A percentile compares a stretch with the other conserved stretches of the same genome.
Conservation (phyloP, 768 basidiomycete species). For the Suillus luteus region DNA sequence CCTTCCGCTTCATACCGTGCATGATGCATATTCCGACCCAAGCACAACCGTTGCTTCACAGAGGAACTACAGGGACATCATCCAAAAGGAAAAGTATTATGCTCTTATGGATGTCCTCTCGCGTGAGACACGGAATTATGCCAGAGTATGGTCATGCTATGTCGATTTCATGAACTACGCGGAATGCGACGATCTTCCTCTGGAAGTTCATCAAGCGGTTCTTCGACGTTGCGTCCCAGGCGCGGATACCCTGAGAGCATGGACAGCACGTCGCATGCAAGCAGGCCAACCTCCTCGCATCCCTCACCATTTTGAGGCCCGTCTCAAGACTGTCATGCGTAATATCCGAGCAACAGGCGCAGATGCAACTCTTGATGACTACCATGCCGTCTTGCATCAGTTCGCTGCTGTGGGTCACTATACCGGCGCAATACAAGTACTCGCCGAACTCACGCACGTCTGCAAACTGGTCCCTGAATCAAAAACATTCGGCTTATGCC, state of each 20-base stretch:
- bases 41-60: slow-evolving; percentile 5
- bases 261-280: slow-evolving; percentile 44
- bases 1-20: slow-evolving; percentile 2
- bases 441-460: slow-evolving; percentile 52
- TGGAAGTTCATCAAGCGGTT: slow-evolving; percentile 68
- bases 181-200: slow-evolving; percentile 53
- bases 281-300: slow-evolving; percentile 36
- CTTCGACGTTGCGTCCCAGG: slow-evolving; percentile 65
- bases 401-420: slow-evolving; percentile 78
- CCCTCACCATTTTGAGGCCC: slow-evolving; percentile 62
- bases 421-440: slow-evolving; percentile 58
- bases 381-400: slow-evolving; percentile 72
- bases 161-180: slow-evolving; percentile 52
- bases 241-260: slow-evolving; percentile 44
- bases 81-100: slow-evolving; percentile 29
- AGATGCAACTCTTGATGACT: slow-evolving; percentile 60
- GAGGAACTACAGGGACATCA: slow-evolving; percentile 6
- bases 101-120: slow-evolving; percentile 34
- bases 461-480: slow-evolving; percentile 47
- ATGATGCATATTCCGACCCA: slow-evolving; percentile 7
- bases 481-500: slow-evolving; percentile 61
- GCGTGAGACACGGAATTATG: slow-evolving; percentile 38
- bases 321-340: slow-evolving; percentile 66
- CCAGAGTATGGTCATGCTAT: slow-evolving; percentile 68
- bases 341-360: slow-evolving; percentile 59